Conservation (phyloP, 2,329 filamentous ascomycete species). For the Massarina eburnea region DNA sequence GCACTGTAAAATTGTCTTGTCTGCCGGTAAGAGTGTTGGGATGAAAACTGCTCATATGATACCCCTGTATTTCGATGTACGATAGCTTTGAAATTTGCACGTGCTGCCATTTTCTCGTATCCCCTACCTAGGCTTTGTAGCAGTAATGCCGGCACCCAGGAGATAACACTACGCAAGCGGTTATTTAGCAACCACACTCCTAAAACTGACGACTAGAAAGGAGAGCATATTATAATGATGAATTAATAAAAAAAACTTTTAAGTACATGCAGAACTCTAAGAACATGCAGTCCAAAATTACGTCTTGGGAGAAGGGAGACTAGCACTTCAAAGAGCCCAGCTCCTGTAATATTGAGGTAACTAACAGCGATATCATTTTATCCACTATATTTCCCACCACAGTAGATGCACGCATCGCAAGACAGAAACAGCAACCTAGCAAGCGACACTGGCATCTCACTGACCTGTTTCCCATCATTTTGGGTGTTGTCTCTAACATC, state of each 20-base stretch:
- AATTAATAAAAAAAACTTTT: no score
- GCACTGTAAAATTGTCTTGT: not conserved
- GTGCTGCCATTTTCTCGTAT: not conserved
- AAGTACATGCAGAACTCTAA: no score
- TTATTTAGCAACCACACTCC: no score
- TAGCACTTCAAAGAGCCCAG: no score
- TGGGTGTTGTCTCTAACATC: not conserved
- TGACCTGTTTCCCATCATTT: not conserved
- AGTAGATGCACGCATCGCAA: slow-evolving; percentile 43
- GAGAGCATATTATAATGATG: no score
- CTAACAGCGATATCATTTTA: slow-evolving; percentile 13
- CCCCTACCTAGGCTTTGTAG: not conserved
- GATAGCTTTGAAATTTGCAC: not conserved
- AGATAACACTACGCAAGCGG: no score
- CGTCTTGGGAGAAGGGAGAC: no score
- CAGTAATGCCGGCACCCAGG: no score
- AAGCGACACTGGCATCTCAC: slow-evolving; percentile 20
- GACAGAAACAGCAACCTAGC: slow-evolving; percentile 34
- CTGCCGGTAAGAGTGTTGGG: not conserved
- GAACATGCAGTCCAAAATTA: no score
- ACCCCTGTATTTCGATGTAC: not conserved
- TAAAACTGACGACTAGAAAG: no score
- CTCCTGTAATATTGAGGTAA: no score
- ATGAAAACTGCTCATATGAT: not conserved
- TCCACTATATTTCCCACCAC: slow-evolving; percentile 39